Evolutionary conservation across 2,329 filamentous ascomycete genomes (phyloP).

Genomic region (Aphanoascus verrucosus): DNA sequence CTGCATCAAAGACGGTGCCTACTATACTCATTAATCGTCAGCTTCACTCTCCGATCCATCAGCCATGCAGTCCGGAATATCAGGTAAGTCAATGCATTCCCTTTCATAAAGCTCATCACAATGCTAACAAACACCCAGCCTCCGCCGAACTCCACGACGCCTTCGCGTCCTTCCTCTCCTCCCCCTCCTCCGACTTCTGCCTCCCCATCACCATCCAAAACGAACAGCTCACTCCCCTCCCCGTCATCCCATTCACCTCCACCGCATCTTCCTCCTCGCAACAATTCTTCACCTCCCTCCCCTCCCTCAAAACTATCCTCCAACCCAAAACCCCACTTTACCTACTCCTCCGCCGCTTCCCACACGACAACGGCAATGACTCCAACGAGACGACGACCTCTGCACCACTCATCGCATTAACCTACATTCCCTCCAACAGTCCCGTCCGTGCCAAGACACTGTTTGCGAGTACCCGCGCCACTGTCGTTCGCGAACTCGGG

Average conservation of each 20-base stretch:
- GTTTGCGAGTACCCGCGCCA: constrained; percentile 53
- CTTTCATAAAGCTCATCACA: constrained; percentile 6
- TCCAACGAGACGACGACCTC: constrained; percentile 18
- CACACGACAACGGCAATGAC: constrained; percentile 23
- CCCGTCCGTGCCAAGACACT: constrained; percentile 56
- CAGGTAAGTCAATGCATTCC: constrained; percentile 25
- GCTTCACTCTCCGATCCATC: not conserved
- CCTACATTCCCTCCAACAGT: constrained; percentile 53
- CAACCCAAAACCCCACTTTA: constrained; percentile 48
- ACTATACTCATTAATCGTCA: not conserved
- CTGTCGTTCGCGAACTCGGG: constrained; percentile 50
- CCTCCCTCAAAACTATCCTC: constrained; percentile 41
- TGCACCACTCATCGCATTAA: constrained; percentile 41
- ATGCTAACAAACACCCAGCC: constrained; percentile 22
- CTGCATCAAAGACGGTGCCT: not conserved
- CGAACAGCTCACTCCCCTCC: constrained; percentile 35
- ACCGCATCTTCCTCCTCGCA: constrained; percentile 10
- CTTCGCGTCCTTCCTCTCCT: constrained; percentile 35
- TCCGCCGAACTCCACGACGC: constrained; percentile 39
- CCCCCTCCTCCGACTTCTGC: constrained; percentile 32
- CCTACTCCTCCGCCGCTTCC: constrained; percentile 46
- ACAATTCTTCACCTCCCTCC: constrained; percentile 43
- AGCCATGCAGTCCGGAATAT: constrained; percentile 41
- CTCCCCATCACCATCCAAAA: constrained; percentile 38
- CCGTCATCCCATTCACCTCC: constrained; percentile 32